These are phyloP conservation scores for Vitis vinifera DNA, from an alignment of 164 flowering plant genomes.

Conservation along the genomic window ASM3070453v1 NC_081805.1:3922001-3922500, in stretches of 20 bases:
- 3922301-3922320: background rate
- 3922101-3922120: conserved; percentile 91
- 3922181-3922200: conserved; percentile 96
- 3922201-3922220: conserved; percentile 95
- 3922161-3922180: conserved; percentile 98
- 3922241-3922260: conserved; percentile 69
- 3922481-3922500: conserved; percentile 93
- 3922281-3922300: background rate
- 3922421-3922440: conserved; percentile 96
- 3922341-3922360: background rate
- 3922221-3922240: conserved; percentile 91
- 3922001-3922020: background rate
- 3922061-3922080: conserved; percentile 95
- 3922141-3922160: conserved; percentile 76
- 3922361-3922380: conserved; percentile 86
- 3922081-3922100: conserved; percentile 99
- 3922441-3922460: conserved; percentile 83
- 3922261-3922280: background rate
- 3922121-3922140: conserved; percentile 80
- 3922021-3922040: background rate
- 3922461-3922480: conserved; percentile 85
- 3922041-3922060: conserved; percentile 54
- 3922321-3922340: background rate
- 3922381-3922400: conserved; percentile 91
- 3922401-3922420: conserved; percentile 93